phyloP scores from a whole-genome alignment of 257 asterid genomes.

The Rhazya stricta region DNA sequence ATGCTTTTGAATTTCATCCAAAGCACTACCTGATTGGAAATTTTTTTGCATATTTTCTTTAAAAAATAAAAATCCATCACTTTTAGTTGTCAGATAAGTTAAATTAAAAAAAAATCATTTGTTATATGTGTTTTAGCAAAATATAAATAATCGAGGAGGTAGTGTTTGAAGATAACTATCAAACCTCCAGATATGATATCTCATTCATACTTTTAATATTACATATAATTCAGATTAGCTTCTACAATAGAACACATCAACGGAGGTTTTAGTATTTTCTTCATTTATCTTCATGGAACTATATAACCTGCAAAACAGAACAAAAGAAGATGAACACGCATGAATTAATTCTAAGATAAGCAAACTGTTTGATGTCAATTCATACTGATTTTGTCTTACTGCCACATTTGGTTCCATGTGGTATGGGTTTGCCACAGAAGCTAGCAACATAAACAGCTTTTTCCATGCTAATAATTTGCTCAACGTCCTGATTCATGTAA shows the following conservation, averaged over 20 bases:
- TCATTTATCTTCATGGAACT: conserved; percentile 28
- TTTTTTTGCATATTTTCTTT: no score
- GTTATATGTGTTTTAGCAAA: no score
- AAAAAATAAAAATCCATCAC: no score
- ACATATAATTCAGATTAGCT: background rate
- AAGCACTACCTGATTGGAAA: no score
- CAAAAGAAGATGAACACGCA: background rate
- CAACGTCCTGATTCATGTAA: conserved; percentile 36
- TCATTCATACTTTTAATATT: background rate
- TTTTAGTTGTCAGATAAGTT: no score
- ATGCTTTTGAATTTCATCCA: no score
- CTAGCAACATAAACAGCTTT: conserved; percentile 46
- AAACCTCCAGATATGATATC: no score
- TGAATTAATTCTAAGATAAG: background rate
- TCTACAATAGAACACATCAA: background rate
- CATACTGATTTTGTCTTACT: background rate
- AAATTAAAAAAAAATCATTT: no score
- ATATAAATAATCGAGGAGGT: no score
- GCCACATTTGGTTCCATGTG: conserved; percentile 63
- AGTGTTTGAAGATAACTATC: no score
- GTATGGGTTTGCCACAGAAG: conserved; percentile 45
- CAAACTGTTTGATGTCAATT: background rate
- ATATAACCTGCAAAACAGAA: conserved; percentile 37
- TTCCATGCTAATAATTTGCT: conserved; percentile 51
- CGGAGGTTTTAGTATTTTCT: background rate